Evolutionary conservation across 2,329 filamentous ascomycete genomes (phyloP).

Genomic region (Fusarium compactum): DNA sequence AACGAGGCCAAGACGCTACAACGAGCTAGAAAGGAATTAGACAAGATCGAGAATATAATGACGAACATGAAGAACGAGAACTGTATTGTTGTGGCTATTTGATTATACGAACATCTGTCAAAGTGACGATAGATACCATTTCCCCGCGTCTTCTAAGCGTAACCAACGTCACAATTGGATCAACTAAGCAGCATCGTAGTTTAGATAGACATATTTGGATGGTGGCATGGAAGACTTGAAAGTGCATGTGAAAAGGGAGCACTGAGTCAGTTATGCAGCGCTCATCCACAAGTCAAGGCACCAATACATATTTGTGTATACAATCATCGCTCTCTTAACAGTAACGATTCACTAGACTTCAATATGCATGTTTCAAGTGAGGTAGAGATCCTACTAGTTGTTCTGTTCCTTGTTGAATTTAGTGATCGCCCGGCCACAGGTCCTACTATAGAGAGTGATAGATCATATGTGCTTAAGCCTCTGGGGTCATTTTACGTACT

Average conservation of each 20-base stretch:
- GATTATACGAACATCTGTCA: background rate
- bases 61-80: background rate
- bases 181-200: background rate
- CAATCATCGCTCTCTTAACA: background rate
- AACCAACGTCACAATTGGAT: background rate
- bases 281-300: background rate
- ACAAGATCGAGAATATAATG: slow-evolving; percentile 13
- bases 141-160: background rate
- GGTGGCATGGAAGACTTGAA: background rate
- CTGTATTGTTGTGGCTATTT: background rate
- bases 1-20: background rate
- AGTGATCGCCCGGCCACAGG: background rate
- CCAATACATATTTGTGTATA: background rate
- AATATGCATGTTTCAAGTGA: background rate
- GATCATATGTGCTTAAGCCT: background rate
- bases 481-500: background rate
- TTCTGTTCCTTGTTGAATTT: background rate
- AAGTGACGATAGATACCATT: background rate
- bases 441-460: background rate
- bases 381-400: background rate
- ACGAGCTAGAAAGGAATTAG: slow-evolving; percentile 1
- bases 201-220: background rate
- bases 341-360: too few species aligned
- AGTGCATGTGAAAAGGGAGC: background rate
- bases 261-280: slow-evolving; percentile 13